Percentiles rank a stretch among this genome's conserved stretches.
phyloP scores from a whole-genome alignment of 495 filamentous ascomycete genomes.

The Hypoxylon rickii region DNA sequence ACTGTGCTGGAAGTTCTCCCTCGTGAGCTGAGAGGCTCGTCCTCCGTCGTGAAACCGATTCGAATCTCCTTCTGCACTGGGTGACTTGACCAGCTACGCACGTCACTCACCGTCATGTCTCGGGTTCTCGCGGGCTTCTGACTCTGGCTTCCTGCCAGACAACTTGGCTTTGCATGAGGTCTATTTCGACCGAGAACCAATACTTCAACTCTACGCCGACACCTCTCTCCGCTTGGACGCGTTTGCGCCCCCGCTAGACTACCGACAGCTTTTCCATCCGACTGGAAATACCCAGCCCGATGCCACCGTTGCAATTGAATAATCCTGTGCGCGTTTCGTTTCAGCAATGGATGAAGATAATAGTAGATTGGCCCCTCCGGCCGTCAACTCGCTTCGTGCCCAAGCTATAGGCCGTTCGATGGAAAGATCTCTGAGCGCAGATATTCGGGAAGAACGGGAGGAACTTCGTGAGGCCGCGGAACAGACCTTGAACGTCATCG shows the following conservation, averaged over 20 bases:
- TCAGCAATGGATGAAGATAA: conserved; percentile 50
- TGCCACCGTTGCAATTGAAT: conserved; percentile 38
- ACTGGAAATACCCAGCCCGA: conserved; percentile 28
- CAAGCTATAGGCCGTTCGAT: conserved; percentile 49
- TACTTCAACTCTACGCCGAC: conserved; percentile 12
- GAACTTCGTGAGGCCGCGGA: conserved; percentile 95
- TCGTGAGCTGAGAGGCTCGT: conserved; percentile 32
- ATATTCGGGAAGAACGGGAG: conserved; percentile 74
- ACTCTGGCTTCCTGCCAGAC: conserved; percentile 56
- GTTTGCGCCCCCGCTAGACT: conserved; percentile 28
- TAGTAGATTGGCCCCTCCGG: conserved; percentile 51
- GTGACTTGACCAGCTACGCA: conserved; percentile 40
- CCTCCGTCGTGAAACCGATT: conserved; percentile 17
- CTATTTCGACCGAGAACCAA: conserved; percentile 32
- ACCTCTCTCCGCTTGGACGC: conserved; percentile 18
- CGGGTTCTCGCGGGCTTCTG: conserved; percentile 50
- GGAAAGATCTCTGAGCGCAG: conserved; percentile 58
- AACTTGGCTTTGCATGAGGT: conserved; percentile 40
- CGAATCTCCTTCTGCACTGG: conserved; percentile 2
- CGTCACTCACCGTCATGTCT: conserved; percentile 54
- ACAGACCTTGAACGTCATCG: conserved; percentile 92
- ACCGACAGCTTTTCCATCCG: conserved; percentile 19
- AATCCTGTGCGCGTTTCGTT: conserved; percentile 21
- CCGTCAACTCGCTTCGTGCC: conserved; percentile 53
- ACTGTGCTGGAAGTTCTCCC: conserved; percentile 14